Evolutionary conservation across 345 rosid species (phyloP).

Genomic region (Eucalyptus urophylla): DNA sequence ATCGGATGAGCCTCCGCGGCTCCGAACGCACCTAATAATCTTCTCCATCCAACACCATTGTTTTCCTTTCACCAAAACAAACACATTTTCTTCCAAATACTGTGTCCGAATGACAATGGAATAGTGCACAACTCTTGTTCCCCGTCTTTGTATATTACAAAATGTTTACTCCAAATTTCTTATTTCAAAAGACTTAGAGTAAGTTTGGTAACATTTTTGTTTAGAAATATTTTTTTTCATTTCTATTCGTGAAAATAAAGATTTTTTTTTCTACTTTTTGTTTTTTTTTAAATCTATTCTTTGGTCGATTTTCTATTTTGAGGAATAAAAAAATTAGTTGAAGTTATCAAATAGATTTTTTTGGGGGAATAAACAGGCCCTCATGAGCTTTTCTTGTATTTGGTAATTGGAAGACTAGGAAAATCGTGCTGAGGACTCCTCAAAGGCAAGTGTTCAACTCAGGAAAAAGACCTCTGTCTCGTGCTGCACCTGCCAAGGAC

Average conservation of each 20-base stretch:
- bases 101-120: background rate
- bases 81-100: background rate
- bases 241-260: rapidly evolving
- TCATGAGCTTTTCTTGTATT: background rate
- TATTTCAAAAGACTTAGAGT: background rate
- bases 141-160: background rate
- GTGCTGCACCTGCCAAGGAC: background rate
- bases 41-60: background rate
- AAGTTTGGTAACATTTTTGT: too few relatives aligned
- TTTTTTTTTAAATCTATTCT: too few relatives aligned
- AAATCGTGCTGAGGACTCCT: background rate
- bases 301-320: too few relatives aligned
- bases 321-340: too few relatives aligned
- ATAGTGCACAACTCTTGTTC: background rate
- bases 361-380: too few relatives aligned
- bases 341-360: too few relatives aligned
- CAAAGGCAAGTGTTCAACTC: background rate
- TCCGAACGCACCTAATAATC: background rate
- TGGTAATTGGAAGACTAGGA: background rate
- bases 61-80: too few relatives aligned
- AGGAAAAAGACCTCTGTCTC: background rate
- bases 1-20: background rate
- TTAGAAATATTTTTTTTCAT: too few relatives aligned
- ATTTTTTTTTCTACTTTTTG: too few relatives aligned
- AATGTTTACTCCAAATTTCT: background rate